Evolutionary conservation across 345 rosid species (phyloP), one percentile per base, ranked within the genome.

Genomic region (Sisymbrium irio): DNA sequence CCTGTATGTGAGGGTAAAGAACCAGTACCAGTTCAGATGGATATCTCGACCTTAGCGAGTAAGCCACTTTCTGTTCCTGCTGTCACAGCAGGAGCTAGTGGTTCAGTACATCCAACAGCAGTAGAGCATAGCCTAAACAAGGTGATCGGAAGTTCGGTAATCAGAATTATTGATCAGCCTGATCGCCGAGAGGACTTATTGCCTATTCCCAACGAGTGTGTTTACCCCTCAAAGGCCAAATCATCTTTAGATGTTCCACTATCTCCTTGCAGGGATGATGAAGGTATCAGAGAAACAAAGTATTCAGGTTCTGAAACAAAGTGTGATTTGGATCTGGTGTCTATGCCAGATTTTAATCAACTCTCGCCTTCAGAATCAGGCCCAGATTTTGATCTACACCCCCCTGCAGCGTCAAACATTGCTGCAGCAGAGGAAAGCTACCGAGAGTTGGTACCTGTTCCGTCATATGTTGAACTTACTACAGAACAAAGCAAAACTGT

Each of bases 381-480:
- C 30, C 73, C 82, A 67, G 95, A 87, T 67, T 62, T 73, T 75
- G 90, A 91, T 56, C 79, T 75, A 77, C 77, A 70, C 62, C 80
- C 83, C 54, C 82, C 82, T 37, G 69, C 72, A 79, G 78, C 62
- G 77, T 78, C 86, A 67, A 82, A 60, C 55, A 49, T 72, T 54
- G 71, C 75, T 53, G 70, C 81, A 27, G 76, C 82, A 60, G 99
- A 92, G 75, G 99, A 95, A 60, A 85, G 81, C 51, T 76, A 77
- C 77, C 83, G 36, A 57, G 96, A 91, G 56, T 82, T 92, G 67
- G 88, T 89, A 66, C 69, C 81, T 49, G 85, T 87, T 61, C 99
- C 97, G 37, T 32, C 66, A n/a, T 89, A 82, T 75, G 80, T 89
- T 77, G 97, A 95, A 57, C 88, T 92, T 65, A 81, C 83, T 56